phyloP scores from a whole-genome alignment of 257 asterid genomes.

The Fraxinus excelsior region DNA sequence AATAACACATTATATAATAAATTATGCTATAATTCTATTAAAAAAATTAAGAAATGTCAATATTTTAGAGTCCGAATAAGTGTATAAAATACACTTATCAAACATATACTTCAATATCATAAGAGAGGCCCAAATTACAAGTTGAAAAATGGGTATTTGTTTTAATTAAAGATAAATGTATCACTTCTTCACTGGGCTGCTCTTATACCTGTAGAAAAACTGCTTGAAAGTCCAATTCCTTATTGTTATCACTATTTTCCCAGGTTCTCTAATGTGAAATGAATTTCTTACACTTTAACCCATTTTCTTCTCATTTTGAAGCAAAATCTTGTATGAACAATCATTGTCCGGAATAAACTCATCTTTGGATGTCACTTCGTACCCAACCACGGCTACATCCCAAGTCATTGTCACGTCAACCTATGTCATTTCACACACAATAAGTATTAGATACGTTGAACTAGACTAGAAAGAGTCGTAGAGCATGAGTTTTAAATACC shows the following conservation, averaged over 20 bases:
- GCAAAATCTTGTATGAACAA: conserved; percentile 69
- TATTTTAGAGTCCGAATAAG: too few relatives aligned
- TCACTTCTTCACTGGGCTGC: conserved; percentile 40
- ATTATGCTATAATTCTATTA: too few relatives aligned
- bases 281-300: conserved; percentile 53
- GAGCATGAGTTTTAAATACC: too few relatives aligned
- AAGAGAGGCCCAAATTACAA: too few relatives aligned
- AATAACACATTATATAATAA: too few relatives aligned
- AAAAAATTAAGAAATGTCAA: too few relatives aligned
- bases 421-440: conserved; percentile 30
- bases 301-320: conserved; percentile 63
- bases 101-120: too few relatives aligned
- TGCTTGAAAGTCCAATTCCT: conserved; percentile 53
- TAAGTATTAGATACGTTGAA: not conserved
- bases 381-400: conserved; percentile 69
- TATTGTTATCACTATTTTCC: conserved; percentile 60
- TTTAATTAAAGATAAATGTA: too few relatives aligned
- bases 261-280: conserved; percentile 78
- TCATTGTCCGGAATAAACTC: conserved; percentile 85
- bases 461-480: not conserved
- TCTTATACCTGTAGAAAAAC: conserved; percentile 72
- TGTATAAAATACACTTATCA: too few relatives aligned
- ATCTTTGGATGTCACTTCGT: conserved; percentile 66
- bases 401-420: conserved; percentile 64
- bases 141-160: not conserved